phyloP scores from a whole-genome alignment of 805 yeast genomes.

The Ogataea siamensis region DNA sequence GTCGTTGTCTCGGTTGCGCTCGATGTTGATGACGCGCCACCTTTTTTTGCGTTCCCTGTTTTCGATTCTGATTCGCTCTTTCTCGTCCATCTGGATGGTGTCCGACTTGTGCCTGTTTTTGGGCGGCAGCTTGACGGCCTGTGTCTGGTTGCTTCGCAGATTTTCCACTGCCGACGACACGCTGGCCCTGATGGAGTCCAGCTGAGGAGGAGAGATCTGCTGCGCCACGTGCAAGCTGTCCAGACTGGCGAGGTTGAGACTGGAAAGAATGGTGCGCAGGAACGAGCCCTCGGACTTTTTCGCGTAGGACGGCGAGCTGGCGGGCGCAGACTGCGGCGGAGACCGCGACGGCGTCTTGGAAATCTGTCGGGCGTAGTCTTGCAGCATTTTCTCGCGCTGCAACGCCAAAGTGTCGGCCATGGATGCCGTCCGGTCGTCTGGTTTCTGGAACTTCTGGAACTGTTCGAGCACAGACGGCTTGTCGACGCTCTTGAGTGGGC shows the following conservation, averaged over 20 bases:
- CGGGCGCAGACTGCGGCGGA: background rate
- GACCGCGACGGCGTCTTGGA: slow-evolving; percentile 1
- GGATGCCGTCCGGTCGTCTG: slow-evolving; percentile 37
- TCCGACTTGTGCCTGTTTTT: slow-evolving; percentile 4
- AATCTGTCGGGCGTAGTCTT: slow-evolving; percentile 6
- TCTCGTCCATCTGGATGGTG: slow-evolving; percentile 34
- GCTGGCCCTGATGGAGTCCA: slow-evolving; percentile 16
- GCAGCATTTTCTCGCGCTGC: slow-evolving; percentile 45
- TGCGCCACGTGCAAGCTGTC: slow-evolving; percentile 12
- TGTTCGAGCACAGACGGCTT: slow-evolving; percentile 16
- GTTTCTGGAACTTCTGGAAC: slow-evolving; percentile 22
- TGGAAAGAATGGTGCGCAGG: slow-evolving; percentile 15
- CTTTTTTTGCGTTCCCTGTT: slow-evolving; percentile 76
- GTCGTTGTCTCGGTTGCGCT: slow-evolving; percentile 85
- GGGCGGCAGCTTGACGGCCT: slow-evolving; percentile 1
- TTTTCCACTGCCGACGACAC: slow-evolving; percentile 17
- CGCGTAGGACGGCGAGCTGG: slow-evolving; percentile 4
- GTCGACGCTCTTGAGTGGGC: slow-evolving; percentile 3
- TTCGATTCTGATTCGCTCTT: slow-evolving; percentile 59
- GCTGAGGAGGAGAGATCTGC: slow-evolving; percentile 14
- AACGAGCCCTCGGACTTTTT: slow-evolving; percentile 17
- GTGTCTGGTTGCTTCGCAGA: slow-evolving; percentile 1
- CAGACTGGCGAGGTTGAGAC: slow-evolving; percentile 12
- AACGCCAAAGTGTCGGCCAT: slow-evolving; percentile 62
- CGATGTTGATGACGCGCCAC: slow-evolving; percentile 80